Conservation (phyloP, 2,329 filamentous ascomycete genomes). For the Anthostomella pinea region DNA sequence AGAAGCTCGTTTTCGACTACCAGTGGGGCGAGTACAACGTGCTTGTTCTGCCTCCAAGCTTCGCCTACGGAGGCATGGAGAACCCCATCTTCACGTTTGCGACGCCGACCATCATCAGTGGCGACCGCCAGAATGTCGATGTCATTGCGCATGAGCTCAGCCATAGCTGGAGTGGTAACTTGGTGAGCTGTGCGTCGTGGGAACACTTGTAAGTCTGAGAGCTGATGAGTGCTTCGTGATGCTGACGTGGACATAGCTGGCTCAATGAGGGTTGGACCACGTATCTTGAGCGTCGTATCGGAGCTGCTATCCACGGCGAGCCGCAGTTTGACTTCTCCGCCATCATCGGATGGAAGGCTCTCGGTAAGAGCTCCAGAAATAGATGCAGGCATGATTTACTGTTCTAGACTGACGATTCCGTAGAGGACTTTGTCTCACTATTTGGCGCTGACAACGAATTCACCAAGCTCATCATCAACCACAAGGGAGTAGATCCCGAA, state of each 20-base stretch:
- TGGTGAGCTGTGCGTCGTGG: conserved; percentile 76
- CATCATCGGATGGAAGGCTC: conserved; percentile 92
- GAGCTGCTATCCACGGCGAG: conserved; percentile 75
- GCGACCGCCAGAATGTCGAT: conserved; percentile 87
- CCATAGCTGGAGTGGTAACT: conserved; percentile 84
- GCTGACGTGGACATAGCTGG: conserved; percentile 47
- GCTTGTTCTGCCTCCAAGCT: conserved; percentile 82
- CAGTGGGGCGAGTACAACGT: conserved; percentile 96
- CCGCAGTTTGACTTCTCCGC: conserved; percentile 88
- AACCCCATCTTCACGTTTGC: conserved; percentile 95
- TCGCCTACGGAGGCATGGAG: conserved; percentile 88
- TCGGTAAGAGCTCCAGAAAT: no score
- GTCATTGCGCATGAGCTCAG: conserved; percentile 78
- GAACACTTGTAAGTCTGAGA: conserved; percentile 64
- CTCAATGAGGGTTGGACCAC: conserved; percentile 85
- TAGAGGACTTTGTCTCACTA: conserved; percentile 72
- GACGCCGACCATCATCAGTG: conserved; percentile 90
- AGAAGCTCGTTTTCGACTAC: conserved; percentile 80
- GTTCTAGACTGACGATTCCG: conserved; percentile 1
- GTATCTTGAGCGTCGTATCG: conserved; percentile 86
- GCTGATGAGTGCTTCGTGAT: background rate
- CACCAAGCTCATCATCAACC: conserved; percentile 83
- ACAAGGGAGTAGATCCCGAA: conserved; percentile 90
- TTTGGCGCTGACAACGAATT: conserved; percentile 86
- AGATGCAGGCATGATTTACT: no score